Evolutionary conservation across 179 eudicot species (phyloP).

Genomic region (Vitellaria paradoxa): DNA sequence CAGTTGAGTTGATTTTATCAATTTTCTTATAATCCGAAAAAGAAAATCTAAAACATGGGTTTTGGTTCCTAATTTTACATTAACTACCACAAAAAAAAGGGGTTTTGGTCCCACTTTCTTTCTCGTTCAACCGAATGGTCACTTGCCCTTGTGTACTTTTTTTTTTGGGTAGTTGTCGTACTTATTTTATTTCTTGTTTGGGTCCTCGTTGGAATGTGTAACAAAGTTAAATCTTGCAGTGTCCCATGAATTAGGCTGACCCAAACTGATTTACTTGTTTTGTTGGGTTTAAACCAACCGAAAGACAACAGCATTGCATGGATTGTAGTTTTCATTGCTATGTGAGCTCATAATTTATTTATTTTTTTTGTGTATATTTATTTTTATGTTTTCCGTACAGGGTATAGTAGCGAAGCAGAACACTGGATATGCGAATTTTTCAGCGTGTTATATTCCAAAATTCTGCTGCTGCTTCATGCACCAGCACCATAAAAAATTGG

Average conservation of each 20-base stretch:
- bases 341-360: background rate
- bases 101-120: too few species aligned
- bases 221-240: too few species aligned
- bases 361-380: too few species aligned
- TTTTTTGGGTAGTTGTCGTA: too few species aligned
- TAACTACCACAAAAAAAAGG: too few species aligned
- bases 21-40: too few species aligned
- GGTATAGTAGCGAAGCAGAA: constrained; percentile 10
- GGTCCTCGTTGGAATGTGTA: background rate
- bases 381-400: constrained; percentile 10
- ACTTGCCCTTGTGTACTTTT: background rate
- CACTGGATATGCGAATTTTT: constrained; percentile 15
- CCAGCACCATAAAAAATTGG: constrained; percentile 9
- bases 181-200: background rate
- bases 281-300: too few species aligned
- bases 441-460: constrained; percentile 17
- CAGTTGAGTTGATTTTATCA: too few species aligned
- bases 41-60: too few species aligned
- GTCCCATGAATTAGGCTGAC: background rate
- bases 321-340: background rate
- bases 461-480: constrained; percentile 7
- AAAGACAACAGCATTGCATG: background rate
- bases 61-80: too few species aligned
- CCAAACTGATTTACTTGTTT: background rate
- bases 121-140: background rate